Conservation (phyloP, 352 stramenopile species). For the Phytophthora constricta region DNA sequence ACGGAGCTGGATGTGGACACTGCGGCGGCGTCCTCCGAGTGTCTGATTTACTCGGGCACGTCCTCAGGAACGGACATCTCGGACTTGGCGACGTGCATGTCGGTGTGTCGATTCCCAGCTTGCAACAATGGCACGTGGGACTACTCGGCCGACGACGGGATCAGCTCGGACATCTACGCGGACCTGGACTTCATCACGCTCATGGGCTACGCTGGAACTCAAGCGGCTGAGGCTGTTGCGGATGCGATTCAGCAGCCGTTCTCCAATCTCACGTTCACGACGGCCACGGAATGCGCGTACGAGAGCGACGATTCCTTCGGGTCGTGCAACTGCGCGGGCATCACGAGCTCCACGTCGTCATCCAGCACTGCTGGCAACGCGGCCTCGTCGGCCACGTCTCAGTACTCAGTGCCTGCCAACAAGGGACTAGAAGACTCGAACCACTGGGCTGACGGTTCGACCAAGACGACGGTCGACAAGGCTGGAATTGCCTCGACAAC, state of each 20-base stretch:
- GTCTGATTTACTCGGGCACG: constrained; percentile 79
- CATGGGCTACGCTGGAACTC: constrained; percentile 50
- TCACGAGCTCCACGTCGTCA: constrained; percentile 29
- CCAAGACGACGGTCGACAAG: constrained; percentile 75
- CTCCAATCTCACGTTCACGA: constrained; percentile 63
- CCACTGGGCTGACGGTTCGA: constrained; percentile 67
- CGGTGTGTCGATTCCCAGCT: constrained; percentile 80
- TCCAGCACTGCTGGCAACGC: constrained; percentile 21
- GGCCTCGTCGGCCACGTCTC: constrained; percentile 10
- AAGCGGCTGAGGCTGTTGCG: constrained; percentile 27
- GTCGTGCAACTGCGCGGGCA: constrained; percentile 66
- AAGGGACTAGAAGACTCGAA: constrained; percentile 70
- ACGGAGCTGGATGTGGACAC: constrained; percentile 49
- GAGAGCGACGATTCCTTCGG: constrained; percentile 59
- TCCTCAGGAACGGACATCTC: constrained; percentile 54
- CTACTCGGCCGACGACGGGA: constrained; percentile 68
- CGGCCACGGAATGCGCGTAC: constrained; percentile 63
- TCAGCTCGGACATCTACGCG: constrained; percentile 74
- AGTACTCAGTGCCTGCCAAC: constrained; percentile 53
- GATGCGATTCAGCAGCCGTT: constrained; percentile 50
- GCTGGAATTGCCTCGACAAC: constrained; percentile 58
- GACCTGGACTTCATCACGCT: constrained; percentile 74
- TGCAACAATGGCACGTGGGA: constrained; percentile 80
- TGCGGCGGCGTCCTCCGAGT: constrained; percentile 66
- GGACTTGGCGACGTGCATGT: constrained; percentile 77